Evolutionary conservation across 495 filamentous ascomycete species (phyloP), one percentile per base, ranked within the genome.

Genomic region (Aspergillus indologenus): DNA sequence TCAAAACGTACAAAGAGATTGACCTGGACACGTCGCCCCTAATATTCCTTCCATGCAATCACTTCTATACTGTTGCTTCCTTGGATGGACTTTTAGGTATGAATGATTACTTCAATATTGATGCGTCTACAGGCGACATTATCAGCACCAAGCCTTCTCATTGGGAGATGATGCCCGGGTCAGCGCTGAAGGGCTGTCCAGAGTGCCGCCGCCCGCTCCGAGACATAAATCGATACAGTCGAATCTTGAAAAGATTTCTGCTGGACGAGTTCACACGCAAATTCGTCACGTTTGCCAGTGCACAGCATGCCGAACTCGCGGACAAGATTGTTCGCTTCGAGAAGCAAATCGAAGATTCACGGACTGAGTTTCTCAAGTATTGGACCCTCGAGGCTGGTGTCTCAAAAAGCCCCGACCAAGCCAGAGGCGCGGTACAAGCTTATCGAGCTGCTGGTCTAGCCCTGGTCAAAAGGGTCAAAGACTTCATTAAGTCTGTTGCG

Each of bases 31-130:
- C 74, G 18, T 67, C 79, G 14, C 86, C 86, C 9, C 74, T 76
- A 31, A 72, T 89, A 4, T 73, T 90, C 40, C 79, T 79, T 0
- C 64, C 69, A 8, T 90, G 87, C 66, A 83, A 85, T 0, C 87
- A 91, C 56, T 74, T 87, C 53, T 71, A 87, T 31, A 85, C 80
- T 0, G 43, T 80, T 0, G 67, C 74, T 19, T 84, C 73, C 1
- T 71, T 90, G 66, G 88, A 91, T 62, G 81, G 79, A 7, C 65
- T 75, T 17, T 81, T 91, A 77, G 77, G 71, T 0, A 81, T 90
- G 62, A 61, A 62, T 15, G 70, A 78, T 7, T 71, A 79, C 59
- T 90, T 89, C 66, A 47, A 24, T 3, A 58, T 58, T 2, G 62
- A 65, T 49, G 0, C 12, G 18, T 14, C 18, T 3, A 58, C 58